Evolutionary conservation across 2,329 filamentous ascomycete species (phyloP).

Genomic region (Chaetomium sp.): DNA sequence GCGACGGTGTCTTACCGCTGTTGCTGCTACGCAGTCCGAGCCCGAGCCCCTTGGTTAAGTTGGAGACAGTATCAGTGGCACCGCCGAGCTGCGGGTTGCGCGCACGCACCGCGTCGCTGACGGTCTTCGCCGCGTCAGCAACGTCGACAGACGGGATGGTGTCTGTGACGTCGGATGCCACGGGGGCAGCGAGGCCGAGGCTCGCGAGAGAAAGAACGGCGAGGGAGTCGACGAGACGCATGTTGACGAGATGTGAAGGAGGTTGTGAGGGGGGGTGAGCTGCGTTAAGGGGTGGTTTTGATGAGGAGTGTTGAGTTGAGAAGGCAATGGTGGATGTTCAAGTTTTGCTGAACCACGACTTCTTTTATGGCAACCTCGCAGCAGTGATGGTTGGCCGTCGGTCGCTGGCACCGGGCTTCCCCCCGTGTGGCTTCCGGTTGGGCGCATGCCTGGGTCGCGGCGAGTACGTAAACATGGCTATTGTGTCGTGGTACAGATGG

Average conservation of each 20-base stretch:
- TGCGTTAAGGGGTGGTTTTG: background rate
- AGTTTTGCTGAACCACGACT: background rate
- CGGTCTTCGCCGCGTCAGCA: background rate
- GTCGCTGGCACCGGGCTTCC: conserved; percentile 1
- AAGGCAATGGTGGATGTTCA: background rate
- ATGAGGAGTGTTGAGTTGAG: background rate
- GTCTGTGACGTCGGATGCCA: background rate
- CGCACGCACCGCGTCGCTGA: background rate
- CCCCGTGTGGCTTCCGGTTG: conserved; percentile 1
- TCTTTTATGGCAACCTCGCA: conserved; percentile 1
- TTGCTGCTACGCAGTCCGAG: too few relatives aligned
- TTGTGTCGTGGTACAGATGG: too few relatives aligned
- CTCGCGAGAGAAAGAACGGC: conserved; percentile 9
- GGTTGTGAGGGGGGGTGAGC: background rate
- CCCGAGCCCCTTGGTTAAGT: too few relatives aligned
- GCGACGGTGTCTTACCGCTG: too few relatives aligned
- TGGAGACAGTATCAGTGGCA: too few relatives aligned
- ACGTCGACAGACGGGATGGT: background rate
- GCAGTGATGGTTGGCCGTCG: background rate
- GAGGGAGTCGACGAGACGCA: conserved; percentile 14
- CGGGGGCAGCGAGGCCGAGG: conserved; percentile 9
- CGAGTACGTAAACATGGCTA: too few relatives aligned
- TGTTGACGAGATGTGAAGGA: background rate
- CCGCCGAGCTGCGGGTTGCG: background rate
- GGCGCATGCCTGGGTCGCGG: background rate